Percentiles rank a stretch among this genome's conserved stretches.
Evolutionary conservation across 2,329 filamentous ascomycete species (phyloP).

Genomic region (Ophiostoma pallidulum): DNA sequence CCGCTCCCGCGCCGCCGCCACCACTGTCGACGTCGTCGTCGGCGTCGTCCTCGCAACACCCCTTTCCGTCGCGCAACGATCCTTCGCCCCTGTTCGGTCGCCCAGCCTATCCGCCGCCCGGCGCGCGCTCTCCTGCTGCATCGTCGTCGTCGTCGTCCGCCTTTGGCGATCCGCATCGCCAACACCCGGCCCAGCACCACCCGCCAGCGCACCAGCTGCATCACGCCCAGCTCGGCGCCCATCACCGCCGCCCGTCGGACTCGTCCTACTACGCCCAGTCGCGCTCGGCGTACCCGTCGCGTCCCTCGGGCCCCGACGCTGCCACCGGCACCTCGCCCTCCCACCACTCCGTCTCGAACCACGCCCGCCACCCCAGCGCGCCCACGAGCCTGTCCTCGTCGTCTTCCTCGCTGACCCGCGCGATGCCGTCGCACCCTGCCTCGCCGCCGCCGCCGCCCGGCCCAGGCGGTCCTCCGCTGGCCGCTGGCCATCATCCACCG

Average conservation of each 20-base stretch:
- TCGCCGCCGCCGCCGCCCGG: slow-evolving; percentile 11
- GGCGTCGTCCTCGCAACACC: slow-evolving; percentile 18
- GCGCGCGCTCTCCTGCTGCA: slow-evolving; percentile 17
- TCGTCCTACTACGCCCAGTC: slow-evolving; percentile 32
- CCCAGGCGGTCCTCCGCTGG: slow-evolving; percentile 8
- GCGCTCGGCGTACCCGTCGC: slow-evolving; percentile 26
- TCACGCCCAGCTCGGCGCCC: slow-evolving; percentile 7
- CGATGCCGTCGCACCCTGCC: slow-evolving; percentile 33
- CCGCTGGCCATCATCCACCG: slow-evolving; percentile 10
- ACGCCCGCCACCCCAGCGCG: slow-evolving; percentile 35
- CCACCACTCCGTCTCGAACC: slow-evolving; percentile 24
- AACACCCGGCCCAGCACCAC: slow-evolving; percentile 18
- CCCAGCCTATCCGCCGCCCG: slow-evolving; percentile 21
- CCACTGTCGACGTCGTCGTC: slow-evolving; percentile 8
- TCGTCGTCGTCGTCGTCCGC: slow-evolving; percentile 16
- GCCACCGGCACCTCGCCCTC: slow-evolving; percentile 7
- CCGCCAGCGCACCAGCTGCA: not conserved
- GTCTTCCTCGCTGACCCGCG: slow-evolving; percentile 28
- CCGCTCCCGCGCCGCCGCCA: slow-evolving; percentile 16
- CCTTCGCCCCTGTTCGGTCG: slow-evolving; percentile 25
- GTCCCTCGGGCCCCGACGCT: slow-evolving; percentile 16
- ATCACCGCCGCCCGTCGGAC: slow-evolving; percentile 33
- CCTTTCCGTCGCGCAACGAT: slow-evolving; percentile 25
- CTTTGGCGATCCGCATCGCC: slow-evolving; percentile 22
- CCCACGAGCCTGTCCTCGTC: slow-evolving; percentile 31